Conservation (phyloP, 768 basidiomycete species). For the Lanmaoa rubissima region DNA sequence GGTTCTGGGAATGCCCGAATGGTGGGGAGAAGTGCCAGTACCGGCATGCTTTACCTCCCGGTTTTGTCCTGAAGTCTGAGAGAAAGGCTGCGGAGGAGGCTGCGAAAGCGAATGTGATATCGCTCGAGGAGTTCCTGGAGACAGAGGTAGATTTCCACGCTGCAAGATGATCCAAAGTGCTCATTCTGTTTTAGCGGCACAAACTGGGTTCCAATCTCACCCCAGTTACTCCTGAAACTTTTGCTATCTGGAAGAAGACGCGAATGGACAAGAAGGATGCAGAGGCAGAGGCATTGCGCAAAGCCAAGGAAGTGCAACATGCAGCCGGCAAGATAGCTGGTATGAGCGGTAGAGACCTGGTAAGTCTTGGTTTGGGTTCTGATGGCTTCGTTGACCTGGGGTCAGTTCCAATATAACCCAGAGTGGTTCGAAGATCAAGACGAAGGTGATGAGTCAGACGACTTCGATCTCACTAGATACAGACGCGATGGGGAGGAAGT, state of each 20-base stretch:
- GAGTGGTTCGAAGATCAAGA: conserved; percentile 88
- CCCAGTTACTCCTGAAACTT: conserved; percentile 88
- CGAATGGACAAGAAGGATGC: conserved; percentile 94
- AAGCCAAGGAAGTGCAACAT: conserved; percentile 77
- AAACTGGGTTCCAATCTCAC: conserved; percentile 90
- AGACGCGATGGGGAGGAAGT: conserved; percentile 39
- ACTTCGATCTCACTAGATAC: conserved; percentile 61
- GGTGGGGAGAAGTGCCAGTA: conserved; percentile 87
- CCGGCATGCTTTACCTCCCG: conserved; percentile 92
- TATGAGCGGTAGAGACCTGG: conserved; percentile 95
- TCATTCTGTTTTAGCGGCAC: conserved; percentile 63
- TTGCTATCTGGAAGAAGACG: conserved; percentile 94
- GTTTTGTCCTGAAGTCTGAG: conserved; percentile 93
- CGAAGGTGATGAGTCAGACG: conserved; percentile 43
- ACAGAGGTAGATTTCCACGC: conserved; percentile 70
- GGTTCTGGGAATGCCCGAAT: conserved; percentile 95
- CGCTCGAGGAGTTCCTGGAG: conserved; percentile 95
- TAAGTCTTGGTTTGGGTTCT: conserved; percentile 35
- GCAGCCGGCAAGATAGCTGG: conserved; percentile 89
- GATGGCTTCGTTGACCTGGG: conserved; percentile 7
- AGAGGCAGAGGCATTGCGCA: conserved; percentile 75
- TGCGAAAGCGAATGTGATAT: conserved; percentile 84
- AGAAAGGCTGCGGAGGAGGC: conserved; percentile 89
- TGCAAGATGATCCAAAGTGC: background rate
- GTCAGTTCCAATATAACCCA: conserved; percentile 91